These are phyloP conservation scores for Phytophthora pseudosyringae DNA, from an alignment of 352 stramenopile species.

Conservation along the genomic window DNA sequence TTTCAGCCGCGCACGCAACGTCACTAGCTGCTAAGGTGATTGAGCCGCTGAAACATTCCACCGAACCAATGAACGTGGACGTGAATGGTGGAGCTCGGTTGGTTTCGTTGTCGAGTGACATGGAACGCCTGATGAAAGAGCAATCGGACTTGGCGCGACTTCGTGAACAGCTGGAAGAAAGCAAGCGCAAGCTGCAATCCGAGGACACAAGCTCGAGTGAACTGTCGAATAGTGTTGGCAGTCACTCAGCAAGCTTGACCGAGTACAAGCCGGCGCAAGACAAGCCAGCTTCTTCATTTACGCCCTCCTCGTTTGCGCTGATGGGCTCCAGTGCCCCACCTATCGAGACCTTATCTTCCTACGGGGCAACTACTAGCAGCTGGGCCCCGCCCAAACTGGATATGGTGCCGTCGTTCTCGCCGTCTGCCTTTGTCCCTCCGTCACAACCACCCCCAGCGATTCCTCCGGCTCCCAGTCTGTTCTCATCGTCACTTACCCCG, in stretches of 20 bases:
- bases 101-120: constrained; percentile 45
- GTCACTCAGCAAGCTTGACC: constrained; percentile 14
- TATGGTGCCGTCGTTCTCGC: constrained; percentile 40
- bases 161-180: constrained; percentile 71
- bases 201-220: constrained; percentile 24
- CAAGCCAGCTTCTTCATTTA: constrained; percentile 26
- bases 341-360: constrained; percentile 14
- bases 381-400: constrained; percentile 44
- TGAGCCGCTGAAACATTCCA: constrained; percentile 39
- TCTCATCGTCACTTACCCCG: constrained; percentile 37
- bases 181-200: constrained; percentile 62
- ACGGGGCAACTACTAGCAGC: constrained; percentile 10
- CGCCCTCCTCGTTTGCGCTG: constrained; percentile 32
- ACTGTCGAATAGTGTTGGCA: constrained; percentile 14
- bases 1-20: constrained; percentile 10
- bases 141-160: constrained; percentile 70
- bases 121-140: constrained; percentile 72
- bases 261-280: constrained; percentile 33
- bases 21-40: constrained; percentile 52
- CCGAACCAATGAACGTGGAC: constrained; percentile 5
- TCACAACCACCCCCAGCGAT: constrained; percentile 22
- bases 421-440: constrained; percentile 22
- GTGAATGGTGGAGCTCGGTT: constrained; percentile 6
- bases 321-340: constrained; percentile 13
- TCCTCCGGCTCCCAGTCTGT: constrained; percentile 19